These are phyloP conservation scores for Aspergillus novofumigatus DNA, from an alignment of 2,329 filamentous ascomycete genomes.

Conservation along the genomic window DNA sequence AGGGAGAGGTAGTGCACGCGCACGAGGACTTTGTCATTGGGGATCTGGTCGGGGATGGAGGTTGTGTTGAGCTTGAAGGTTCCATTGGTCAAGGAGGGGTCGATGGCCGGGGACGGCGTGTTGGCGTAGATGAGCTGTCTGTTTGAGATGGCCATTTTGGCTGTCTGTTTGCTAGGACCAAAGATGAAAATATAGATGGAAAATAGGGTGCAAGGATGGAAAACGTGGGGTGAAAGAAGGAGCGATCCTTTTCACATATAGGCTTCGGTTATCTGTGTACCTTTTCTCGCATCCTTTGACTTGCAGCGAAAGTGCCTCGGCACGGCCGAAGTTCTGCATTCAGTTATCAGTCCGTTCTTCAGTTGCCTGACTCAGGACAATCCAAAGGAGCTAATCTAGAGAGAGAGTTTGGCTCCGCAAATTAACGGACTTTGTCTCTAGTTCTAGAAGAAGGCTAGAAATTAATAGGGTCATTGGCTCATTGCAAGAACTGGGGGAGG, in stretches of 20 bases:
- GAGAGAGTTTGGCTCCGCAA: not conserved
- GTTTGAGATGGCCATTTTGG: conserved; percentile 25
- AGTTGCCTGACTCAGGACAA: not conserved
- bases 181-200: not conserved
- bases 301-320: not conserved
- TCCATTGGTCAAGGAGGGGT: conserved; percentile 31
- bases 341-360: not conserved
- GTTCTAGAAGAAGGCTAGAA: not conserved
- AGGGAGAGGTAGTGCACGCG: conserved; percentile 61
- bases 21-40: conserved; percentile 57
- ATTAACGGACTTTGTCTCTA: not conserved
- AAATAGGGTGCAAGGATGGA: conserved; percentile 9
- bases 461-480: not conserved
- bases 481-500: not conserved
- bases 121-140: conserved; percentile 36
- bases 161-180: not conserved
- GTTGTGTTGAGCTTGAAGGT: conserved; percentile 33
- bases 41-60: conserved; percentile 24
- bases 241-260: not conserved
- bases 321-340: not conserved
- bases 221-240: not conserved
- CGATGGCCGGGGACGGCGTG: conserved; percentile 30
- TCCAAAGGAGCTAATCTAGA: not conserved
- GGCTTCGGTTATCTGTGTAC: not conserved
- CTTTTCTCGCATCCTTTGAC: not conserved